phyloP scores from a whole-genome alignment of 1,284 basidiomycete genomes.

The Cystobasidium slooffiae region DNA sequence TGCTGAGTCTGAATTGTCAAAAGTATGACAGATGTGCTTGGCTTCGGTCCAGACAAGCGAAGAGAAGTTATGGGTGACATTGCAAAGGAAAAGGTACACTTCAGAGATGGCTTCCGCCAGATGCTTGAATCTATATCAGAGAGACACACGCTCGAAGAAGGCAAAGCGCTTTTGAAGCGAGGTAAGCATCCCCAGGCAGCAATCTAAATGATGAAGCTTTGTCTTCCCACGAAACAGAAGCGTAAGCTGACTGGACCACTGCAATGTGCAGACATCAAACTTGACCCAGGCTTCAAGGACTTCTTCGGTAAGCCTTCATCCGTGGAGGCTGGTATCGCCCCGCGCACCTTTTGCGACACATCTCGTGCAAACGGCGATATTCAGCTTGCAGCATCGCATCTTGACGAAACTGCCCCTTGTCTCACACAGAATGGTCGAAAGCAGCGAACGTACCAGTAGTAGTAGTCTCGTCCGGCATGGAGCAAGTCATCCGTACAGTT shows the following conservation, averaged over 20 bases:
- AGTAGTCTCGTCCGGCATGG: conserved; percentile 93
- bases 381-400: too few species aligned
- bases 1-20: conserved; percentile 65
- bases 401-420: conserved; percentile 34
- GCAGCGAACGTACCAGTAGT: conserved; percentile 77
- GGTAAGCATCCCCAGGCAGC: conserved; percentile 59
- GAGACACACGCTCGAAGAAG: conserved; percentile 73
- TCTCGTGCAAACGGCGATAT: too few species aligned
- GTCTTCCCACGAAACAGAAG: not conserved
- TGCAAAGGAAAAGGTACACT: conserved; percentile 60
- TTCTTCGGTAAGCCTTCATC: conserved; percentile 79
- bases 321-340: too few species aligned
- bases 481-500: conserved; percentile 84
- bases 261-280: conserved; percentile 68
- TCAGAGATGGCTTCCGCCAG: conserved; percentile 74
- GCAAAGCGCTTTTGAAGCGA: conserved; percentile 69
- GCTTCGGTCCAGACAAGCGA: conserved; percentile 71
- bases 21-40: conserved; percentile 73
- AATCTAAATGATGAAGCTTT: not conserved
- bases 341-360: too few species aligned
- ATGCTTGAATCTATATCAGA: conserved; percentile 75
- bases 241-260: not conserved
- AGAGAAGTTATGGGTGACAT: conserved; percentile 73
- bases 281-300: conserved; percentile 83
- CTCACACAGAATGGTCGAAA: conserved; percentile 36